Evolutionary conservation across 2,329 filamentous ascomycete genomes (phyloP), one percentile per base, ranked within the genome.

Genomic region (Fusarium penzigii): DNA sequence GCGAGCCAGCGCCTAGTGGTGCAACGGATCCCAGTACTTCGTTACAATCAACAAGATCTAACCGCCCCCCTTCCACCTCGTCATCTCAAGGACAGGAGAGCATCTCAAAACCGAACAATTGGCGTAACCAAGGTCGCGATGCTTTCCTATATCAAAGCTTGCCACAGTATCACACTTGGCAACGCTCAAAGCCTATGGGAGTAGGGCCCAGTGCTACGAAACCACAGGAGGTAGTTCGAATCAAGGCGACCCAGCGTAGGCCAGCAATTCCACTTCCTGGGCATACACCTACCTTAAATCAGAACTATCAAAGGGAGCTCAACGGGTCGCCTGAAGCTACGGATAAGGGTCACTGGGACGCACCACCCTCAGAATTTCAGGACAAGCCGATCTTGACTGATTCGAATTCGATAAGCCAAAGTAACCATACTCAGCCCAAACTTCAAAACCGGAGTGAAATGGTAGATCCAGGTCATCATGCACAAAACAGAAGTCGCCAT

Each of bases 401-500:
- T 36, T 3, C 10, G 13, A 36, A 36, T 14, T 4, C 9, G 13
- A 4, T 14, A 36, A 36, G 9, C 32, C 32, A 25, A 25, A 25
- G 20, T 25, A 7, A 25, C 20, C 20, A 25, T 7, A 4, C 20
- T 25, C 20, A 36, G 32, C 10, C 13, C 32, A 11, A 14, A 36
- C 32, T 4, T 11, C 32, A 14, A 4, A 5, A 14, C 3, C 32
- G 5, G 13, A 9, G 10, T 36, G 9, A 11, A 11, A 11, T 11
- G 32, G 32, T 11, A 36, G 10, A 6, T 11, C 10, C 10, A 36
- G 32, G 10, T 36, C 32, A 36, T 14, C 10, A 36, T 36, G 34
- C 39, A 5, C 56, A 44, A 17, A 44, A 42, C 17, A 53, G 50
- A 29, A 50, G 64, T 11, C 67, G 72, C 42, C 62, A 61, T 29